A percentile compares a stretch with the other conserved stretches of the same genome.
phyloP scores from a whole-genome alignment of 2,329 filamentous ascomycete species.

The Arthrinium phaeospermum region DNA sequence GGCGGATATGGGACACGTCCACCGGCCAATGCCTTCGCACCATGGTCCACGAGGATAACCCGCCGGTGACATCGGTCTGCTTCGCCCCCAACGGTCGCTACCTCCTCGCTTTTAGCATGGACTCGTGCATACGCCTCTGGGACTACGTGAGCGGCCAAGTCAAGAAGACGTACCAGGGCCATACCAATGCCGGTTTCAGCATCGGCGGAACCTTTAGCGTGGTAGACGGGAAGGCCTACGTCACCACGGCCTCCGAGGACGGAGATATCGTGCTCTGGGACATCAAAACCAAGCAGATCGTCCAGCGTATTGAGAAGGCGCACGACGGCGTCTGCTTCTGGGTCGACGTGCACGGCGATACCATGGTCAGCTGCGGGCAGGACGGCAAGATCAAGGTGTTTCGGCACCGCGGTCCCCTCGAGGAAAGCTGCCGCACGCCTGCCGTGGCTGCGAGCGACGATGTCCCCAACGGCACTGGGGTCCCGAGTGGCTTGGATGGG shows the following conservation, averaged over 20 bases:
- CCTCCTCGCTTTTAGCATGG: constrained; percentile 89
- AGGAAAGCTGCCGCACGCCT: background rate
- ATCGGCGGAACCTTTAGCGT: constrained; percentile 84
- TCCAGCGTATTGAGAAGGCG: constrained; percentile 68
- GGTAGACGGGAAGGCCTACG: constrained; percentile 63
- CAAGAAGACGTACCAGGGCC: constrained; percentile 97
- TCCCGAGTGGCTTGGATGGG: background rate
- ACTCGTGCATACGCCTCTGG: constrained; percentile 90
- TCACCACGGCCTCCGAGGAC: constrained; percentile 86
- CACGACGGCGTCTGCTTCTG: constrained; percentile 67
- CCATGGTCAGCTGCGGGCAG: constrained; percentile 63
- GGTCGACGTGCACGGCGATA: constrained; percentile 64
- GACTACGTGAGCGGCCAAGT: constrained; percentile 91
- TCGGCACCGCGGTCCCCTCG: constrained; percentile 37
- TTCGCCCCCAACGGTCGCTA: constrained; percentile 95
- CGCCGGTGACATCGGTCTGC: constrained; percentile 83
- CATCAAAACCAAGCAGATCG: constrained; percentile 79
- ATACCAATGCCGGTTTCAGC: constrained; percentile 82
- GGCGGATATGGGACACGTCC: constrained; percentile 91
- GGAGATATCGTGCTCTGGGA: constrained; percentile 89
- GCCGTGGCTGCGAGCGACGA: background rate
- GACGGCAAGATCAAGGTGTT: constrained; percentile 60
- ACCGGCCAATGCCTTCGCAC: constrained; percentile 96
- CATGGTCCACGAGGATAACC: constrained; percentile 94
- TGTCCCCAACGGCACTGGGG: background rate